phyloP scores from a whole-genome alignment of 2,329 filamentous ascomycete species.

The Scedosporium apiospermum region DNA sequence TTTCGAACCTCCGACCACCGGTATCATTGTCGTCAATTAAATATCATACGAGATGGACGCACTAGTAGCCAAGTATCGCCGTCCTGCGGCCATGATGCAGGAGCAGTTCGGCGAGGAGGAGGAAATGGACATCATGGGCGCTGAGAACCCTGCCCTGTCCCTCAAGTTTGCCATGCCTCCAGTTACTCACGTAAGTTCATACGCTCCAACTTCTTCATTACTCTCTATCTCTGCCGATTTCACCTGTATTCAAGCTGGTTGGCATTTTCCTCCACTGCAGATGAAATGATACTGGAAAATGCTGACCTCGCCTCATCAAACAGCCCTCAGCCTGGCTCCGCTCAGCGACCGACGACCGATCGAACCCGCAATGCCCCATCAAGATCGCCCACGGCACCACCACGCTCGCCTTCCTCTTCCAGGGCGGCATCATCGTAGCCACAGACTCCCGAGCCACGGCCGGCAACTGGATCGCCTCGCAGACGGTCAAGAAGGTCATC shows the following conservation, averaged over 20 bases:
- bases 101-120: conserved; percentile 66
- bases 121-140: conserved; percentile 59
- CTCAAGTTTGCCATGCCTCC: conserved; percentile 94
- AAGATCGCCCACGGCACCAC: conserved; percentile 99
- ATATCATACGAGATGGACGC: conserved; percentile 61
- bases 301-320: background rate
- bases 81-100: conserved; percentile 60
- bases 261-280: background rate
- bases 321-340: conserved; percentile 92
- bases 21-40: background rate
- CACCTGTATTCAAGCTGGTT: background rate
- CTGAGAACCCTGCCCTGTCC: conserved; percentile 58
- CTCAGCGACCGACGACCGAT: conserved; percentile 91
- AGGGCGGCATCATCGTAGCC: conserved; percentile 95
- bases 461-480: conserved; percentile 98
- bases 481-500: conserved; percentile 99
- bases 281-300: background rate
- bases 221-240: background rate
- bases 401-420: conserved; percentile 94
- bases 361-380: conserved; percentile 95
- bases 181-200: conserved; percentile 69
- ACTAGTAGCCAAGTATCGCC: conserved; percentile 85
- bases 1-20: background rate
- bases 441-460: conserved; percentile 96
- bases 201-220: background rate